Percentiles rank a stretch among this genome's conserved stretches.
Conservation (phyloP, 148 eudicot species). For the Rheum nobile region DNA sequence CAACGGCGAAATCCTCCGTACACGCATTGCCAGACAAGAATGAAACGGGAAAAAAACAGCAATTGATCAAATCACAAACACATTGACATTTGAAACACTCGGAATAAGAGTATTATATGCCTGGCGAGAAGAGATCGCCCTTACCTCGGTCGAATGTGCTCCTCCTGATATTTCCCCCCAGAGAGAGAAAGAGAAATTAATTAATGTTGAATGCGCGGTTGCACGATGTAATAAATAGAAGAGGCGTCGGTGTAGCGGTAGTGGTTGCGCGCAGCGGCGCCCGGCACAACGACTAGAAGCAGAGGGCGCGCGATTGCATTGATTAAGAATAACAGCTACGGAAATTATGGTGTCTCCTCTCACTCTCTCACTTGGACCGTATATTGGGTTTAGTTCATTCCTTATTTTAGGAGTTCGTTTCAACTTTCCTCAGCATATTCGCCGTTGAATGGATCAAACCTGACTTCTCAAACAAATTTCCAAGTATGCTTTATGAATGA, state of each 20-base stretch:
- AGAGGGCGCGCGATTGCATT: background rate
- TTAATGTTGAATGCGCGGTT: background rate
- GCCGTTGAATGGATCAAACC: background rate
- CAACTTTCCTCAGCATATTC: background rate
- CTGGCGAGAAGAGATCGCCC: background rate
- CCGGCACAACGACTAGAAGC: background rate
- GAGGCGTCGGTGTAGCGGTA: background rate
- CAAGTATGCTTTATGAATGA: no score
- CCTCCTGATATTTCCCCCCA: background rate
- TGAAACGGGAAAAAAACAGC: background rate
- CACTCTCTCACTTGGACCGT: constrained; percentile 4
- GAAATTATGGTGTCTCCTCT: background rate
- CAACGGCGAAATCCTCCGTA: no score
- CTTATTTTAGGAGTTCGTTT: background rate
- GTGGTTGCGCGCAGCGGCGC: background rate
- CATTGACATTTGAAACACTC: background rate
- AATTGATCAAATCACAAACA: background rate
- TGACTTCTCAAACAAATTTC: background rate
- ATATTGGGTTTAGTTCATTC: constrained; percentile 2
- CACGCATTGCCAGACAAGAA: background rate
- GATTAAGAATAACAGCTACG: background rate
- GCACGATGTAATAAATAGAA: background rate
- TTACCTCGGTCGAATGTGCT: background rate
- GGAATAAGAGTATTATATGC: background rate
- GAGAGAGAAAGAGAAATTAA: background rate